Conservation (phyloP, 2,329 filamentous ascomycete genomes). For the Colletotrichum tanaceti region DNA sequence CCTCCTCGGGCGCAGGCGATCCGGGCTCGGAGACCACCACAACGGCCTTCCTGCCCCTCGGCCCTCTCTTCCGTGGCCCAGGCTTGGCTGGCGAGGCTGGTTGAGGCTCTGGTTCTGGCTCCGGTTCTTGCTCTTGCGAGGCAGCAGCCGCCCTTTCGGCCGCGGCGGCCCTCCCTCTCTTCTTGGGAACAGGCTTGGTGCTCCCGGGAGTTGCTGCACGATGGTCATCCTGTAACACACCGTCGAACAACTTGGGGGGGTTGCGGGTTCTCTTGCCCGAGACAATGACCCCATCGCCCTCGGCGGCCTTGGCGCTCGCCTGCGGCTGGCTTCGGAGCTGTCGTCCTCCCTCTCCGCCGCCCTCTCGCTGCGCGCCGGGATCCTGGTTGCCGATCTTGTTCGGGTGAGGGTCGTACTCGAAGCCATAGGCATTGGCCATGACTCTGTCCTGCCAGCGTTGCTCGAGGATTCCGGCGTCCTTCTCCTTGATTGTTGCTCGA, state of each 20-base stretch:
- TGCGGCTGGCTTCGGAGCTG: constrained; percentile 68
- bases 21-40: constrained; percentile 36
- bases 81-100: constrained; percentile 25
- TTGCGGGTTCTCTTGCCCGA: constrained; percentile 66
- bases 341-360: constrained; percentile 63
- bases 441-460: constrained; percentile 62
- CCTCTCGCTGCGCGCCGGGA: constrained; percentile 66
- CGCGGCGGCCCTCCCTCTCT: constrained; percentile 46
- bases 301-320: constrained; percentile 69
- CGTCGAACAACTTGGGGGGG: constrained; percentile 62
- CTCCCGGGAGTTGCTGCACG: constrained; percentile 62
- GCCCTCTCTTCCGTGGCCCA: constrained; percentile 31
- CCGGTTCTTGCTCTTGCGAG: constrained; percentile 24
- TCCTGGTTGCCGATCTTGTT: constrained; percentile 70
- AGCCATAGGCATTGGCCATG: constrained; percentile 70
- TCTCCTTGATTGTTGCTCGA: constrained; percentile 54
- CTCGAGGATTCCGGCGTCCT: constrained; percentile 57
- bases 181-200: constrained; percentile 41
- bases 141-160: constrained; percentile 15
- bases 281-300: constrained; percentile 57
- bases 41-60: constrained; percentile 30
- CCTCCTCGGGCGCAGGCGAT: constrained; percentile 31
- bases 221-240: constrained; percentile 62
- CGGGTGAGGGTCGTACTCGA: constrained; percentile 69
- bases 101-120: constrained; percentile 28